phyloP scores from a whole-genome alignment of 495 filamentous ascomycete genomes.

The Aspergillus sparsus region DNA sequence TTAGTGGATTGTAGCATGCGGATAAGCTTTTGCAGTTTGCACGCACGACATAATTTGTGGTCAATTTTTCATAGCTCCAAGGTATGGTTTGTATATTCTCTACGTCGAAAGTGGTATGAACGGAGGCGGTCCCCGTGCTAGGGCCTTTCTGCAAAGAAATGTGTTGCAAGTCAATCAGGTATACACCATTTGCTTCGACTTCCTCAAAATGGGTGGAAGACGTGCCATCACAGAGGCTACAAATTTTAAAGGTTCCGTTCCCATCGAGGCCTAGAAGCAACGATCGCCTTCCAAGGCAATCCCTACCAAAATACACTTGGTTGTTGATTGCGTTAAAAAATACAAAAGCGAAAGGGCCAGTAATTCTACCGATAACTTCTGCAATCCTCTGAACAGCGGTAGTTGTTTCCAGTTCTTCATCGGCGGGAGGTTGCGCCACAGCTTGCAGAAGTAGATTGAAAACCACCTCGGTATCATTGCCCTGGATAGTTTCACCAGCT shows the following conservation, averaged over 20 bases:
- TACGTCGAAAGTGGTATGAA: constrained; percentile 10
- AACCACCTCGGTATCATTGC: constrained; percentile 77
- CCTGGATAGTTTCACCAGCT: constrained; percentile 49
- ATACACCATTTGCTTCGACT: constrained; percentile 79
- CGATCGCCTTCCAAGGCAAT: constrained; percentile 84
- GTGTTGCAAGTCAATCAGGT: constrained; percentile 58
- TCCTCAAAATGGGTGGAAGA: constrained; percentile 64
- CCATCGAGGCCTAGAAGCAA: constrained; percentile 58
- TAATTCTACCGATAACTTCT: constrained; percentile 60
- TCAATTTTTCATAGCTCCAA: constrained; percentile 30
- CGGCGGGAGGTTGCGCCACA: constrained; percentile 22
- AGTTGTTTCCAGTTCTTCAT: constrained; percentile 14
- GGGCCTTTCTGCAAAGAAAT: constrained; percentile 7
- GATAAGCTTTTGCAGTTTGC: background rate
- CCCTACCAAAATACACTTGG: constrained; percentile 75
- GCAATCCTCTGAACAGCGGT: constrained; percentile 42
- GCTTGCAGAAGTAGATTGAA: constrained; percentile 62
- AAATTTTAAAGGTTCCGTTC: constrained; percentile 59
- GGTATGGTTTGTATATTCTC: constrained; percentile 37
- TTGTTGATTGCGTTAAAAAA: constrained; percentile 68
- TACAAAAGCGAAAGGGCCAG: constrained; percentile 89
- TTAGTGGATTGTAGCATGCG: constrained; percentile 1
- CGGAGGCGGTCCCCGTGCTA: background rate
- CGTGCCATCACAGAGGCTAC: constrained; percentile 69
- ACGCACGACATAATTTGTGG: constrained; percentile 44